Evolutionary conservation across 2,329 filamentous ascomycete species (phyloP).

Genomic region (Colletotrichum ledebouriae): DNA sequence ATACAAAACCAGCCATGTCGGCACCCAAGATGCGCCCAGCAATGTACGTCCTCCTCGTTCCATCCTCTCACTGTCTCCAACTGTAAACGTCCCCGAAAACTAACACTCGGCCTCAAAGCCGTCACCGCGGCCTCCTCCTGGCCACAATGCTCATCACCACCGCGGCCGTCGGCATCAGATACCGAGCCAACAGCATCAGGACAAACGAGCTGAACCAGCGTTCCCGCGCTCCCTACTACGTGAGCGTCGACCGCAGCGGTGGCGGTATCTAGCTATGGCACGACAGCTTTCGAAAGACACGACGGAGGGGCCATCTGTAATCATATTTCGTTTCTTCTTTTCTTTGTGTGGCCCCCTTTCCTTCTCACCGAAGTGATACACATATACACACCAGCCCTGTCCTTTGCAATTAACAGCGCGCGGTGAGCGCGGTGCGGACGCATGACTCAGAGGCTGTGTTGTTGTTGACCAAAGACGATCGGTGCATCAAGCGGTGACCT

Average conservation of each 20-base stretch:
- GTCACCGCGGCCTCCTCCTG: constrained; percentile 54
- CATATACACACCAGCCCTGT: too few species aligned
- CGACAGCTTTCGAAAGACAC: background rate
- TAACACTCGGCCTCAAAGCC: constrained; percentile 47
- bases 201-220: constrained; percentile 61
- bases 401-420: too few species aligned
- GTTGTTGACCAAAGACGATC: too few species aligned
- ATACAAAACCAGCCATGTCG: constrained; percentile 32
- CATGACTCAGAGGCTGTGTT: too few species aligned
- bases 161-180: constrained; percentile 49
- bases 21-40: constrained; percentile 38
- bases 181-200: constrained; percentile 53
- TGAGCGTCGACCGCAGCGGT: constrained; percentile 66
- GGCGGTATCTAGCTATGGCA: constrained; percentile 54
- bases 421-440: too few species aligned
- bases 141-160: constrained; percentile 51
- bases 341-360: too few species aligned
- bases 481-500: too few species aligned
- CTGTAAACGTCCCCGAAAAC: background rate
- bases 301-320: too few species aligned
- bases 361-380: too few species aligned
- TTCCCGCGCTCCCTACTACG: constrained; percentile 56
- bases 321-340: too few species aligned
- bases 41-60: constrained; percentile 47
- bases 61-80: background rate